phyloP scores from a whole-genome alignment of 1,284 basidiomycete species.

The Pseudozyma thailandica region DNA sequence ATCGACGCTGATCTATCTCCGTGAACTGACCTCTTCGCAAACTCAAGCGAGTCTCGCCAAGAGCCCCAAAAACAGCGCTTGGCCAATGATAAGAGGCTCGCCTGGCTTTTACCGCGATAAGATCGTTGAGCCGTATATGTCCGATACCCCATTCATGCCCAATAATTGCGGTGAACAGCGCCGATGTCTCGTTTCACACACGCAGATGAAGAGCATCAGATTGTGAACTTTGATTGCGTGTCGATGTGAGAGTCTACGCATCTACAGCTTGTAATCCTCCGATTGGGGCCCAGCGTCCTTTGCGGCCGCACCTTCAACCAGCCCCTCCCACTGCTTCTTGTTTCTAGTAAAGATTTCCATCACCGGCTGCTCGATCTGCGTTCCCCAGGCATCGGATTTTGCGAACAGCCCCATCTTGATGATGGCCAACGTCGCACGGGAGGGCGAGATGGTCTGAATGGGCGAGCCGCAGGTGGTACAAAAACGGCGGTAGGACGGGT shows the following conservation, averaged over 20 bases:
- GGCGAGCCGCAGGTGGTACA: slow-evolving; percentile 23
- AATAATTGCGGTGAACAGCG: no score
- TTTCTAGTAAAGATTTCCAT: slow-evolving; percentile 23
- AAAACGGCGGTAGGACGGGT: slow-evolving; percentile 15
- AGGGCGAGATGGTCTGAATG: slow-evolving; percentile 12
- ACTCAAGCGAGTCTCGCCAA: neutral
- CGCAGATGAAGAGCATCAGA: no score
- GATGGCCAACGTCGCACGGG: slow-evolving; percentile 8
- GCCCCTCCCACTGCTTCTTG: slow-evolving; percentile 24
- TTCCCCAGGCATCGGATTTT: slow-evolving; percentile 10
- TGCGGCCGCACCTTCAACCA: slow-evolving; percentile 7
- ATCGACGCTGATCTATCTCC: neutral
- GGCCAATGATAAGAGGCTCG: no score
- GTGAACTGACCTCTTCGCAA: neutral
- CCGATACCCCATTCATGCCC: no score
- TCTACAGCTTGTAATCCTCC: no score
- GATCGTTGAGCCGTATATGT: no score
- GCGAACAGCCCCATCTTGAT: slow-evolving; percentile 38
- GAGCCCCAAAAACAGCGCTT: no score
- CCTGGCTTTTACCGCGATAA: no score
- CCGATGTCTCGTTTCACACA: no score
- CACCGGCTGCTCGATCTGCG: slow-evolving; percentile 1
- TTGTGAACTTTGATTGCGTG: no score
- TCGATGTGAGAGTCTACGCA: no score
- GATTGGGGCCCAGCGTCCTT: no score